Evolutionary conservation across 2,329 filamentous ascomycete genomes (phyloP).

Genomic region (Cercospora zeina): DNA sequence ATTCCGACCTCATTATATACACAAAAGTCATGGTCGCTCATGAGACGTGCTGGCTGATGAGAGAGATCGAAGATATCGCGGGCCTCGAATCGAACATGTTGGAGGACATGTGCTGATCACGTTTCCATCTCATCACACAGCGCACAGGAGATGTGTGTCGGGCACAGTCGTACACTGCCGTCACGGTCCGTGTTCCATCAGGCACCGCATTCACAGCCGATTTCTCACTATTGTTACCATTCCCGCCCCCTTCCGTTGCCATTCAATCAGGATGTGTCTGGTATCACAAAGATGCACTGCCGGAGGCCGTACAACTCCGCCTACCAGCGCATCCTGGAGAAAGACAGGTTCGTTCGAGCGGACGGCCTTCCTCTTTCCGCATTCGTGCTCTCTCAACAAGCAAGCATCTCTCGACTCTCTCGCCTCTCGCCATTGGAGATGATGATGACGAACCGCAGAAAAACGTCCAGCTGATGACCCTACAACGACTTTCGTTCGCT

Average conservation of each 20-base stretch:
- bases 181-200: background rate
- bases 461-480: background rate
- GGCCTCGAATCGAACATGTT: background rate
- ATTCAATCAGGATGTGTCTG: background rate
- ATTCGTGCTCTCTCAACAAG: no score
- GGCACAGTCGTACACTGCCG: background rate
- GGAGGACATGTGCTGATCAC: background rate
- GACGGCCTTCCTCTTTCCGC: background rate
- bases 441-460: background rate
- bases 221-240: background rate
- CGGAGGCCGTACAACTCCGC: background rate
- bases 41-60: background rate
- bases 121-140: background rate
- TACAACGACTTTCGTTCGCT: no score
- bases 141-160: background rate
- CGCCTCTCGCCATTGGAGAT: constrained; percentile 3
- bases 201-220: background rate
- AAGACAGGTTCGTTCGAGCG: background rate
- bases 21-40: background rate
- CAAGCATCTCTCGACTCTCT: no score
- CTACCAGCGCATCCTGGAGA: background rate
- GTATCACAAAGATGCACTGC: background rate
- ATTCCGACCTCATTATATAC: background rate
- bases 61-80: background rate
- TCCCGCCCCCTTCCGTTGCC: background rate